Evolutionary conservation across 495 filamentous ascomycete genomes (phyloP), one percentile per base, ranked within the genome.

Genomic region (Neurospora intermedia): DNA sequence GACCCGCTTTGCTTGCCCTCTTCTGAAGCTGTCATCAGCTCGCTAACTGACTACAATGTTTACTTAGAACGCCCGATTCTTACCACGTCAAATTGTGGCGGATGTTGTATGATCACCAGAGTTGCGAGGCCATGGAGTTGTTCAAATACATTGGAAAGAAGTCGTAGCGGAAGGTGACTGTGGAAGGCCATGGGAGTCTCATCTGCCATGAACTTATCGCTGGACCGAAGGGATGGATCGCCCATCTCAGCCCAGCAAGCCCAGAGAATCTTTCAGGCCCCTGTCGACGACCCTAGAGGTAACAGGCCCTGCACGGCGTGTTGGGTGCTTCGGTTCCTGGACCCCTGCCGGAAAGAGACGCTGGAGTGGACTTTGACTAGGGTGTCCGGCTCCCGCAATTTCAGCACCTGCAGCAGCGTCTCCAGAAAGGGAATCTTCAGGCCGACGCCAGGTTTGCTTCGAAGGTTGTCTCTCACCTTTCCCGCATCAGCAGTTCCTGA

Each of bases 401-500:
- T 73, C 71, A 62, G 45, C 45, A 59, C 7, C 70, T 59, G 39
- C 70, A 48, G 16, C 59, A 62, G 45, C 54, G 20, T 38, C 74
- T 69, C 72, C 70, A 74, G 70, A 74, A 74, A 31, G 27, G 27
- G 27, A 31, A 75, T 73, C 23, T 54, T 71, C 42, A 66, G 27
- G 54, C 13, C 54, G 23, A 13, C 23, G 54, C 73, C 72, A 62
- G 39, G 71, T 39, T 43, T 48, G 18, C 46, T 46, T 59, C 35
- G 35, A 38, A 6, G 35, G 35, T 38, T 66, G 54, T 66, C 54
- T 35, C 54, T 66, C 54, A 66, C 70, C 31, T 66, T 72, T 43
- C 35, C 75, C 46, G 70, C 74, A 73, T 73, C 76, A 72, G 42
- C 72, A 71, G 71, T 69, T 79, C 38, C 73, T 77, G 66, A 45